phyloP scores from a whole-genome alignment of 352 stramenopile genomes.

The Phytopythium boreale region DNA sequence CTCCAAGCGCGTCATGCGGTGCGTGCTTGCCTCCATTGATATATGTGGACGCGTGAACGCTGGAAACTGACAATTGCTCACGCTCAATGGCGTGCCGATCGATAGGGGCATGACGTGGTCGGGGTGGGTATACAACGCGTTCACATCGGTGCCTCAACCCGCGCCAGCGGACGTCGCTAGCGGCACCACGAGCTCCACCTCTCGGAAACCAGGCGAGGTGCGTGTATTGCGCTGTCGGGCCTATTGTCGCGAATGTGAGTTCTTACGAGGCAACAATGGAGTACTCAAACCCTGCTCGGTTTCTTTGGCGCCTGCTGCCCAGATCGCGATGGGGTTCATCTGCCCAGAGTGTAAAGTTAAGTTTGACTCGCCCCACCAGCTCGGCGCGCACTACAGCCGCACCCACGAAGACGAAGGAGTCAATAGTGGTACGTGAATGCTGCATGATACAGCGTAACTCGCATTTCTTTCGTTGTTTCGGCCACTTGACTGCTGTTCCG shows the following conservation, averaged over 20 bases:
- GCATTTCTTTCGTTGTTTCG: background rate
- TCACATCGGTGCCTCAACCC: slow-evolving; percentile 33
- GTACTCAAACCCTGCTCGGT: background rate
- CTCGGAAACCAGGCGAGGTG: slow-evolving; percentile 9
- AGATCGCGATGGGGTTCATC: slow-evolving; percentile 86
- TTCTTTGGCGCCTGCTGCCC: background rate
- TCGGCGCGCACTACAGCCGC: slow-evolving; percentile 54
- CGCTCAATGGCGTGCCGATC: background rate
- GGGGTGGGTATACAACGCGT: slow-evolving; percentile 74
- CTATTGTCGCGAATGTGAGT: background rate
- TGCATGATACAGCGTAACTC: background rate
- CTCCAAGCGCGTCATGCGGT: slow-evolving; percentile 57
- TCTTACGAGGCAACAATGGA: slow-evolving; percentile 1
- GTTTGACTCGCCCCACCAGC: slow-evolving; percentile 50
- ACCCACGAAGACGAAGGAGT: slow-evolving; percentile 26
- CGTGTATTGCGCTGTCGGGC: background rate
- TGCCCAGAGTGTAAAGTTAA: slow-evolving; percentile 77
- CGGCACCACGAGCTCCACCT: background rate
- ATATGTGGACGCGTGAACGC: background rate
- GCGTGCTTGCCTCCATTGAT: background rate
- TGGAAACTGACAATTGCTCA: background rate
- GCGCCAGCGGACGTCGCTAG: background rate
- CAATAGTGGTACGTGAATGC: background rate
- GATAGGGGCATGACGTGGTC: slow-evolving; percentile 75
- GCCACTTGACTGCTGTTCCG: background rate